These are phyloP conservation scores for Arthrobotrys megalospora DNA, from an alignment of 2,329 filamentous ascomycete genomes.

Conservation along the genomic window DNA sequence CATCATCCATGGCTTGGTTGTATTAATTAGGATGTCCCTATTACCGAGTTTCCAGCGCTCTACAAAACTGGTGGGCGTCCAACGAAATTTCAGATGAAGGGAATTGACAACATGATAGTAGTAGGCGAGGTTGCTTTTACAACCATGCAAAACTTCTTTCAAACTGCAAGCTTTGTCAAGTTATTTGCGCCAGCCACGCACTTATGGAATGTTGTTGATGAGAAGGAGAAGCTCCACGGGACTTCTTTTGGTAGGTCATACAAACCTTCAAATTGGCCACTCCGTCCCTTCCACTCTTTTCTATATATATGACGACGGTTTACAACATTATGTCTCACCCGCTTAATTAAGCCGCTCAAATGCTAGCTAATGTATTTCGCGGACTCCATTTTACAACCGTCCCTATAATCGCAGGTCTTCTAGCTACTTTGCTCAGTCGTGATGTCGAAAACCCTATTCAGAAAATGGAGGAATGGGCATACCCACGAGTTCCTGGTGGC, in stretches of 20 bases:
- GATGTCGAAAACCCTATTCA: neutral
- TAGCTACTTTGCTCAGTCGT: conserved; percentile 12
- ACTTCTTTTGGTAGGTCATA: too few relatives aligned
- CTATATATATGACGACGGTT: too few relatives aligned
- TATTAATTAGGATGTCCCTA: neutral
- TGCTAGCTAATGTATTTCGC: neutral
- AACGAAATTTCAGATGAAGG: neutral
- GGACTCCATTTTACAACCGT: neutral
- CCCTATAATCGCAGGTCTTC: neutral
- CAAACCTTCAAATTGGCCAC: too few relatives aligned
- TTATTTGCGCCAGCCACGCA: neutral
- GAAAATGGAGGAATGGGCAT: conserved; percentile 11
- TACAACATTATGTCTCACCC: too few relatives aligned
- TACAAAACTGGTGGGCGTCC: neutral
- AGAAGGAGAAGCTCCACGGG: too few relatives aligned
- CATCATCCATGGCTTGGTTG: neutral
- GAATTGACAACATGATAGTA: neutral
- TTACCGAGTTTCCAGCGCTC: neutral
- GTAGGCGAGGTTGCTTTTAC: neutral
- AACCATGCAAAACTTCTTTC: neutral
- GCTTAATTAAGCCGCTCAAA: too few relatives aligned
- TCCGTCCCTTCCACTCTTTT: too few relatives aligned
- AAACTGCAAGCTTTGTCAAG: conserved; percentile 1
- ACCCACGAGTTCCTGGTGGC: neutral
- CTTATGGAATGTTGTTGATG: neutral